Percentiles rank a stretch among this genome's conserved stretches.
phyloP scores from a whole-genome alignment of 139 green algal genomes.

The Zygnema cylindricum region DNA sequence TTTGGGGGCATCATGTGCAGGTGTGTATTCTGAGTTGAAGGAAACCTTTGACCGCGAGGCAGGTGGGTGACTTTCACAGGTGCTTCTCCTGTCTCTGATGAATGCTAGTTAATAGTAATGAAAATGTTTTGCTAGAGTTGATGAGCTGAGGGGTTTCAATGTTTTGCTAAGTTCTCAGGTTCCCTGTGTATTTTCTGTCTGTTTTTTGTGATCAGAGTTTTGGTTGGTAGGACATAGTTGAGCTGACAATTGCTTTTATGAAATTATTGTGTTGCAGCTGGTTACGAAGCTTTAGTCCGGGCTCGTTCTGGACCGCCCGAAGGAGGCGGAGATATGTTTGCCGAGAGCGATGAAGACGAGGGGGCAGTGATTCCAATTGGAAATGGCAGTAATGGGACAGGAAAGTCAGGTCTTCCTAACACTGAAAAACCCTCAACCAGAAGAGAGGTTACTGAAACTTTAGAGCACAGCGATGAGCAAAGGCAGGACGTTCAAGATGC shows the following conservation, averaged over 20 bases:
- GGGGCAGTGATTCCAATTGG: too few relatives aligned
- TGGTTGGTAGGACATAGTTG: not conserved
- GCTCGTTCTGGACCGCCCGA: not conserved
- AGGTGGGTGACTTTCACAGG: conserved; percentile 1
- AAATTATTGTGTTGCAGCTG: conserved; percentile 21
- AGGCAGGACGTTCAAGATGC: too few relatives aligned
- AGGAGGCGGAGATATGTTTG: conserved; percentile 33
- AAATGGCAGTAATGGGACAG: too few relatives aligned
- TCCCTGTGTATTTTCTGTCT: not conserved
- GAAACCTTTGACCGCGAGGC: conserved; percentile 43
- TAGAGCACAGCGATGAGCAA: not conserved
- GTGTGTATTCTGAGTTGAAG: conserved; percentile 24
- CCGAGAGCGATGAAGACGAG: conserved; percentile 23
- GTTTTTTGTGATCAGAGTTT: not conserved
- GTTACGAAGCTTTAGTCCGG: conserved; percentile 27
- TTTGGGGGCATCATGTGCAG: too few relatives aligned
- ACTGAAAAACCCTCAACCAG: too few relatives aligned
- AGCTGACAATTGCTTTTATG: not conserved
- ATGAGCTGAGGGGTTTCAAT: not conserved
- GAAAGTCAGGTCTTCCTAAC: too few relatives aligned
- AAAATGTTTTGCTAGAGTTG: not conserved
- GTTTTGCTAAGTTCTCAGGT: not conserved
- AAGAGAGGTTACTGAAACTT: not conserved
- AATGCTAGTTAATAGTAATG: not conserved
- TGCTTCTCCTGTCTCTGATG: not conserved